phyloP scores from a whole-genome alignment of 2,329 filamentous ascomycete genomes.

The Dichotomopilus funicola region DNA sequence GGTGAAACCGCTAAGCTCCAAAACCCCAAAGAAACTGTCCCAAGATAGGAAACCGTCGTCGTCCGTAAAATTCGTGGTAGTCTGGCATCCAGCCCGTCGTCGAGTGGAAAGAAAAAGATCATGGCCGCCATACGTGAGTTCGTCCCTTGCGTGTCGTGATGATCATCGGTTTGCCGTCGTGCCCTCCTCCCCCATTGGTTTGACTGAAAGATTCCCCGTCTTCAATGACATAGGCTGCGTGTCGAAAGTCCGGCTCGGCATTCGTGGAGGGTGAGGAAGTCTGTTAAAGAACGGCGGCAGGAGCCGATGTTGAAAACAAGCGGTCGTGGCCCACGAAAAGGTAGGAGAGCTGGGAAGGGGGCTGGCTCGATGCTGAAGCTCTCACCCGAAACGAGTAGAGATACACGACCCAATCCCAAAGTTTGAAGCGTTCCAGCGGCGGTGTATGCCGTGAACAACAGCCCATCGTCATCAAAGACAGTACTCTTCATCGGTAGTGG shows the following conservation, averaged over 20 bases:
- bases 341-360: slow-evolving; percentile 44
- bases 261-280: slow-evolving; percentile 13
- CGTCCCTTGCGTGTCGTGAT: neutral
- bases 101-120: no score
- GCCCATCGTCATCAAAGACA: slow-evolving; percentile 47
- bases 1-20: neutral
- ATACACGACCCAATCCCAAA: slow-evolving; percentile 42
- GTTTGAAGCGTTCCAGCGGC: slow-evolving; percentile 37
- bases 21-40: slow-evolving; percentile 1
- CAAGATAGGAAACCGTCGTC: neutral
- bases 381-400: slow-evolving; percentile 41
- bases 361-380: slow-evolving; percentile 30
- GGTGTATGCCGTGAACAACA: slow-evolving; percentile 37
- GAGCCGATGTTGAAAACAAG: slow-evolving; percentile 35
- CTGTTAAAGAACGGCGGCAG: slow-evolving; percentile 23
- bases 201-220: slow-evolving; percentile 11
- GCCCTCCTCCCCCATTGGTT: neutral
- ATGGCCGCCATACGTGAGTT: neutral
- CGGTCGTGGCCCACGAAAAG: slow-evolving; percentile 42
- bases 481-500: slow-evolving; percentile 45
- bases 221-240: slow-evolving; percentile 23
- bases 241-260: slow-evolving; percentile 16
- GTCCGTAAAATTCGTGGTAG: neutral
- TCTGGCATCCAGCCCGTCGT: no score
- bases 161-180: neutral